Evolutionary conservation across 2,329 filamentous ascomycete genomes (phyloP).

Genomic region (Lachnellula occidentalis): DNA sequence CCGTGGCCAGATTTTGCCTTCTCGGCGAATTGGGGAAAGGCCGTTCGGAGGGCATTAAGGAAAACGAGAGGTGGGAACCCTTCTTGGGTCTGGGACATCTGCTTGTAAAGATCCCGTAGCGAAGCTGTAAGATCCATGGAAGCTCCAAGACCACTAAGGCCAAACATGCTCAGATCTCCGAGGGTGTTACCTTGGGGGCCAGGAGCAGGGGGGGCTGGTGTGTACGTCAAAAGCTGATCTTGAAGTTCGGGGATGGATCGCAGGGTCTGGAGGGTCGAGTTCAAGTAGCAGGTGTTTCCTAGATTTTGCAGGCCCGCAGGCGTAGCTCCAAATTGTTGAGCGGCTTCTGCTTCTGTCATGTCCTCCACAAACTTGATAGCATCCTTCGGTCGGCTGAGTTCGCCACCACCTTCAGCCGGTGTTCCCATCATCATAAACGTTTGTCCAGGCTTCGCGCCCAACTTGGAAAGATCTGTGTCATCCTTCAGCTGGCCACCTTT

Average conservation of each 20-base stretch:
- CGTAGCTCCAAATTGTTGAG: conserved; percentile 74
- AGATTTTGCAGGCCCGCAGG: conserved; percentile 87
- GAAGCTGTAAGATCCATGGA: conserved; percentile 69
- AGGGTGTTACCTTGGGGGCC: conserved; percentile 27
- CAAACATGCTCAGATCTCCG: conserved; percentile 40
- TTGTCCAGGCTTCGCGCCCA: conserved; percentile 81
- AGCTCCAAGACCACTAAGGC: conserved; percentile 37
- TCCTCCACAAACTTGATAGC: conserved; percentile 88
- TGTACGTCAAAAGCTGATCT: conserved; percentile 65
- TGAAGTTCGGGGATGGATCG: conserved; percentile 88
- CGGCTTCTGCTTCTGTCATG: conserved; percentile 92
- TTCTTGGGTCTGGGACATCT: conserved; percentile 84
- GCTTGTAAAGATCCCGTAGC: conserved; percentile 77
- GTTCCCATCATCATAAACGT: conserved; percentile 96
- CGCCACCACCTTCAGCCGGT: conserved; percentile 55
- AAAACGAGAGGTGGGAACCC: conserved; percentile 82
- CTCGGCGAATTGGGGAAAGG: conserved; percentile 92
- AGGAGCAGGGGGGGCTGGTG: conserved; percentile 29
- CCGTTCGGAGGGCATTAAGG: conserved; percentile 68
- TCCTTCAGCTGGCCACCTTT: conserved; percentile 95
- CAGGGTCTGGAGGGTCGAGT: conserved; percentile 91
- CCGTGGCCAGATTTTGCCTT: conserved; percentile 74
- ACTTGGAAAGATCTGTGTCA: conserved; percentile 78
- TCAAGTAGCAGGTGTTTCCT: conserved; percentile 97
- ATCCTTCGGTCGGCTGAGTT: conserved; percentile 71